These are phyloP conservation scores for Rhododendron simsii DNA, from an alignment of 148 eudicot species.

Conservation along the genomic window DNA sequence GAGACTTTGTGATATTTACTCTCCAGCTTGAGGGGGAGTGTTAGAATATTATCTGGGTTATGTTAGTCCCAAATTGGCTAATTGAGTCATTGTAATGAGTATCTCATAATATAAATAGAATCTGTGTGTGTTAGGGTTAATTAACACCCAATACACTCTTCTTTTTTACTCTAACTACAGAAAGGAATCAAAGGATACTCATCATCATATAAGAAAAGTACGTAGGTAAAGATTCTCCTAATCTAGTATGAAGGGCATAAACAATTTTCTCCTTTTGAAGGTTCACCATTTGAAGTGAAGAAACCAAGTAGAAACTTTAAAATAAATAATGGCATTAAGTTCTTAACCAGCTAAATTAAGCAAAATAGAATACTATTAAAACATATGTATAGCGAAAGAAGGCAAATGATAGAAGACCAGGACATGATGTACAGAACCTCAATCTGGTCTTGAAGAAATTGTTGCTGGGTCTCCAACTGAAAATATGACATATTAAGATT, in stretches of 20 bases:
- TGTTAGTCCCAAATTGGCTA: too few species aligned
- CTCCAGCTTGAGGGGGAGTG: too few species aligned
- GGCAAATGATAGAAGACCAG: background rate
- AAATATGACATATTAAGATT: slow-evolving; percentile 29
- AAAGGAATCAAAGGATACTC: background rate
- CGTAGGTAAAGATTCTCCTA: background rate
- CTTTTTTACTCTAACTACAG: too few species aligned
- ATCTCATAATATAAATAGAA: too few species aligned
- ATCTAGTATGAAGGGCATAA: background rate
- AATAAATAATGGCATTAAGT: background rate
- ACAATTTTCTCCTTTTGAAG: background rate
- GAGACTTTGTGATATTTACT: too few species aligned
- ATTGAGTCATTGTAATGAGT: too few species aligned
- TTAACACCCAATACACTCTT: too few species aligned
- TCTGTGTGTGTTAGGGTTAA: too few species aligned
- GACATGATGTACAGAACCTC: slow-evolving; percentile 46
- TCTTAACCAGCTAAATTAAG: background rate
- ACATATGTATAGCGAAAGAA: background rate
- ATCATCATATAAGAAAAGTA: background rate
- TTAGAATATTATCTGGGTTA: too few species aligned
- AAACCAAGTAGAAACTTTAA: background rate
- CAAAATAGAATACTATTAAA: background rate
- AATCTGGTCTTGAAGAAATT: slow-evolving; percentile 57
- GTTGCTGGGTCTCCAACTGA: slow-evolving; percentile 41
- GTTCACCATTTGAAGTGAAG: background rate